These are phyloP conservation scores for Arthrocladium fulminans DNA, from an alignment of 2,329 filamentous ascomycete species.

Conservation along the genomic window DNA sequence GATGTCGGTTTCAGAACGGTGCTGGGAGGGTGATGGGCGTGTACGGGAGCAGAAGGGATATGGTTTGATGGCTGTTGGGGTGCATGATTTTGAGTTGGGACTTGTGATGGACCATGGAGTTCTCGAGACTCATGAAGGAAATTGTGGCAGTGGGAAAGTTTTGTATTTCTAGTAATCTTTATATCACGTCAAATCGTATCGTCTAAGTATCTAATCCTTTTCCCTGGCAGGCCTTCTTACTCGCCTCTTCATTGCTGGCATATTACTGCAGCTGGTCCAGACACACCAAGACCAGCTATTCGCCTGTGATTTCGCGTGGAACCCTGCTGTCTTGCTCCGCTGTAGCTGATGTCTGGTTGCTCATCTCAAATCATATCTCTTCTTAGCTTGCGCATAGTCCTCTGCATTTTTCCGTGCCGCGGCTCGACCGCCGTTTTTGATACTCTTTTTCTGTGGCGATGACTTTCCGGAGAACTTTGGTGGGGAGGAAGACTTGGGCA, in stretches of 20 bases:
- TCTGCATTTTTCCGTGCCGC: conserved; percentile 4
- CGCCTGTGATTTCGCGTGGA: too few relatives aligned
- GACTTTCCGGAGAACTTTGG: background rate
- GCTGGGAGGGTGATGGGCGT: conserved; percentile 6
- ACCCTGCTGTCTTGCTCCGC: too few relatives aligned
- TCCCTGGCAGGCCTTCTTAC: too few relatives aligned
- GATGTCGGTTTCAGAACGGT: background rate
- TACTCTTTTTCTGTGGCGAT: conserved; percentile 7
- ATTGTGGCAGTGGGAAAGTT: too few relatives aligned
- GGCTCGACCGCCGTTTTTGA: background rate
- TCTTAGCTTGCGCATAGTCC: conserved; percentile 7
- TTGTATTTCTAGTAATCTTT: too few relatives aligned
- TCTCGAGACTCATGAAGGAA: too few relatives aligned
- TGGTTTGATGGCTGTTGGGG: conserved; percentile 8
- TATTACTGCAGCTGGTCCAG: too few relatives aligned
- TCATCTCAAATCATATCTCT: conserved; percentile 8
- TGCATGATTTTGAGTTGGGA: background rate
- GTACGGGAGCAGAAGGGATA: too few relatives aligned
- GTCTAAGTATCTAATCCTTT: too few relatives aligned
- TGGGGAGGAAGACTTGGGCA: conserved; percentile 47
- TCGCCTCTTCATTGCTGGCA: too few relatives aligned
- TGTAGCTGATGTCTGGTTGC: background rate
- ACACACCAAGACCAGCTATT: too few relatives aligned
- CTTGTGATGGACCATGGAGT: background rate
- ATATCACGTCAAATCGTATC: too few relatives aligned